Conservation (phyloP, 2,329 filamentous ascomycete genomes). For the Magnaporthiopsis poae region DNA sequence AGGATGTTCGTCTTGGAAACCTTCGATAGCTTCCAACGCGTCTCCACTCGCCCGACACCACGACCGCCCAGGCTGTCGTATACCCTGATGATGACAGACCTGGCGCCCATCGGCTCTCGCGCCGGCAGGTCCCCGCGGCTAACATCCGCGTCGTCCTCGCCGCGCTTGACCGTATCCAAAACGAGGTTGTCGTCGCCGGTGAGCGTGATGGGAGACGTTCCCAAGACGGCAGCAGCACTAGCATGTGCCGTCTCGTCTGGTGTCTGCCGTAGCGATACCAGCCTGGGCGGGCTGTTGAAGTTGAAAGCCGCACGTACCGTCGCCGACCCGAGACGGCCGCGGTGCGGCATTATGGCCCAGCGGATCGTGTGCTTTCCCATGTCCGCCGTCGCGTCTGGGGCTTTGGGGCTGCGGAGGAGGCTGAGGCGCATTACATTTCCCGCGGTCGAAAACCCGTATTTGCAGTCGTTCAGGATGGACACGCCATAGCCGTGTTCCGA, state of each 20-base stretch:
- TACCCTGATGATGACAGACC: constrained; percentile 49
- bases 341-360: constrained; percentile 83
- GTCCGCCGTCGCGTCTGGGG: constrained; percentile 84
- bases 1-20: constrained; percentile 56
- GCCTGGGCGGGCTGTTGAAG: constrained; percentile 73
- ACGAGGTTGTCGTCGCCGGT: constrained; percentile 40
- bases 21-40: constrained; percentile 39
- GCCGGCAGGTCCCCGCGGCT: constrained; percentile 8
- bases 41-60: constrained; percentile 42
- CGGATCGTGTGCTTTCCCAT: constrained; percentile 83
- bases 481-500: constrained; percentile 84
- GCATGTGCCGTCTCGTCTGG: constrained; percentile 12
- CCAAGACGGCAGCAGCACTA: constrained; percentile 9
- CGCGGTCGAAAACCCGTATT: constrained; percentile 87
- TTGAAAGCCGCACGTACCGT: constrained; percentile 79
- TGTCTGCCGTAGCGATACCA: constrained; percentile 25
- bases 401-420: constrained; percentile 78
- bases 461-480: constrained; percentile 86
- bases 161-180: constrained; percentile 55
- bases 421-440: constrained; percentile 85
- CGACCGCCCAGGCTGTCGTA: constrained; percentile 58
- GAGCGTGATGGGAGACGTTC: constrained; percentile 34
- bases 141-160: constrained; percentile 38
- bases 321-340: constrained; percentile 56
- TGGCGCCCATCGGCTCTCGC: not conserved